phyloP scores from a whole-genome alignment of 495 filamentous ascomycete genomes.

The Penicillium atrosanguineum region DNA sequence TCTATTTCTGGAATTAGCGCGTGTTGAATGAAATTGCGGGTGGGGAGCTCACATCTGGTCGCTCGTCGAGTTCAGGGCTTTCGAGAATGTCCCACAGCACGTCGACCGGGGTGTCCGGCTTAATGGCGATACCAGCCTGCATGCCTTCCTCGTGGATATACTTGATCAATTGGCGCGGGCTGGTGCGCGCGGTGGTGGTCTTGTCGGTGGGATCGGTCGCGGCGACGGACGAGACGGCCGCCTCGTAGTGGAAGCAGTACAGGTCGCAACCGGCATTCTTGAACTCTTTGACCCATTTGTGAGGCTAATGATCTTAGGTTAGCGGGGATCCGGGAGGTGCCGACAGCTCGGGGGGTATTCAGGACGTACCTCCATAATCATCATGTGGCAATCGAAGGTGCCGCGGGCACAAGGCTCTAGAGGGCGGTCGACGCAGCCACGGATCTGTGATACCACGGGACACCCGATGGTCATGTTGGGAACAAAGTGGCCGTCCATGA shows the following conservation, averaged over 20 bases:
- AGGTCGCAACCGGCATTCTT: constrained; percentile 91
- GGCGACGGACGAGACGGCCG: constrained; percentile 79
- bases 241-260: constrained; percentile 99
- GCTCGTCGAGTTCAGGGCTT: constrained; percentile 63
- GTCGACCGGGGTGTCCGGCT: constrained; percentile 85
- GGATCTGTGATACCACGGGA: constrained; percentile 91
- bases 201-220: constrained; percentile 72
- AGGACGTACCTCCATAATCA: constrained; percentile 83
- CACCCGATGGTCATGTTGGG: constrained; percentile 97
- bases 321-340: not conserved
- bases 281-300: constrained; percentile 97
- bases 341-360: not conserved
- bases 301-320: constrained; percentile 57
- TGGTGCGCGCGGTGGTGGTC: constrained; percentile 63
- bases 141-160: constrained; percentile 88
- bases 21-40: not conserved
- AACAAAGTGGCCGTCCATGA: constrained; percentile 97
- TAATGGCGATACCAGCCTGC: constrained; percentile 92
- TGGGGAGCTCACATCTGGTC: constrained; percentile 72
- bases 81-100: constrained; percentile 90
- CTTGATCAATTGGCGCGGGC: constrained; percentile 77
- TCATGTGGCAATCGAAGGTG: constrained; percentile 99
- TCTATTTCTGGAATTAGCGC: constrained; percentile 50
- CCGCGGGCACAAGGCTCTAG: constrained; percentile 62
- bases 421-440: constrained; percentile 71